These are phyloP conservation scores for Castanea mollissima DNA, from an alignment of 306 rosid genomes.

Conservation along the genomic window DNA sequence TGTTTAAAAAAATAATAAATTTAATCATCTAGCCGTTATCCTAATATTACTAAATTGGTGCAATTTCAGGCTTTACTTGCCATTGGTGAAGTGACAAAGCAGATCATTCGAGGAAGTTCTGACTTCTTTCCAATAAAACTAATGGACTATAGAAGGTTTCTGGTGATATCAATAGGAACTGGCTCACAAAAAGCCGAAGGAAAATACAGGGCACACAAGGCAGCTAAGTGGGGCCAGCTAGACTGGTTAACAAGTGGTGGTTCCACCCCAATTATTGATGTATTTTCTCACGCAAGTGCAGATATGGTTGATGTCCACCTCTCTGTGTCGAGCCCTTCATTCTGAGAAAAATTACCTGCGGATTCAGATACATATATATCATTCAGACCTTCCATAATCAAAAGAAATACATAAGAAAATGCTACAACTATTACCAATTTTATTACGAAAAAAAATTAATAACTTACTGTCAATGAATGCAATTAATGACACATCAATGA, in stretches of 20 bases:
- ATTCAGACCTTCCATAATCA: not conserved
- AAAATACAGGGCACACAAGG: constrained; percentile 27
- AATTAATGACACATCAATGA: no score
- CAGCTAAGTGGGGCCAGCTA: constrained; percentile 37
- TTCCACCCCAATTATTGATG: constrained; percentile 27
- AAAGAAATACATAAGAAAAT: no score
- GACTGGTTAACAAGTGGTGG: constrained; percentile 24
- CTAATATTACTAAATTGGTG: not conserved
- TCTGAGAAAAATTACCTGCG: constrained; percentile 18
- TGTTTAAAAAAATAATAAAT: no score
- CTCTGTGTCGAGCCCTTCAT: constrained; percentile 7
- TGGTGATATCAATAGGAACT: constrained; percentile 54
- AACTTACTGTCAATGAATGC: not conserved
- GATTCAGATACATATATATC: constrained; percentile 8
- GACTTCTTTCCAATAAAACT: constrained; percentile 22
- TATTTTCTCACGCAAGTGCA: constrained; percentile 12
- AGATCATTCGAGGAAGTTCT: constrained; percentile 15
- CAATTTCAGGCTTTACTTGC: constrained; percentile 51
- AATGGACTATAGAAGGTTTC: constrained; percentile 27
- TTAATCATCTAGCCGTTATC: not conserved
- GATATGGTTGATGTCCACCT: constrained; percentile 19
- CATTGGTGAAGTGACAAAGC: constrained; percentile 47
- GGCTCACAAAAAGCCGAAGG: constrained; percentile 31
- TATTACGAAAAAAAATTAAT: no score
- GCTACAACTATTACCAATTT: no score